A percentile compares a stretch with the other conserved stretches of the same genome.
Evolutionary conservation across 2,329 filamentous ascomycete genomes (phyloP).

Genomic region (Alternaria triticina): DNA sequence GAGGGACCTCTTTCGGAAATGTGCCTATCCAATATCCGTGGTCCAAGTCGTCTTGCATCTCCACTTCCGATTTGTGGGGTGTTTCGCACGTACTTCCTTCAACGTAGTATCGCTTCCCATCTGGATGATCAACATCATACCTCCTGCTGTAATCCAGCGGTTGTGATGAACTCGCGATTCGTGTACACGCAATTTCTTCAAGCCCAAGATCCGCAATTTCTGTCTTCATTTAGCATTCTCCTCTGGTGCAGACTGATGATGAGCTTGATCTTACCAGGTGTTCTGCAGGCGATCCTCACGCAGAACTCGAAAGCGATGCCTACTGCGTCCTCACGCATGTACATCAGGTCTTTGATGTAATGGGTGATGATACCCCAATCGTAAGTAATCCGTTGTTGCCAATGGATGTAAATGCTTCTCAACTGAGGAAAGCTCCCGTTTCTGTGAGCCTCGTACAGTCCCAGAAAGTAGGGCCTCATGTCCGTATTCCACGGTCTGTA

Average conservation of each 20-base stretch:
- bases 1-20: no score
- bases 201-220: no score
- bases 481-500: neutral
- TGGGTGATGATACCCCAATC: neutral
- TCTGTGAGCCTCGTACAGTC: neutral
- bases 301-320: neutral
- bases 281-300: no score
- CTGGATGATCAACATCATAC: neutral
- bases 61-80: fast-evolving
- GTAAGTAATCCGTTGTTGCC: neutral
- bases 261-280: no score
- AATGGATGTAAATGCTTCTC: neutral
- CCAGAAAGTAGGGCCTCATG: neutral
- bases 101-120: neutral
- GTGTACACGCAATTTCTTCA: no score
- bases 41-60: neutral
- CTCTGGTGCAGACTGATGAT: no score
- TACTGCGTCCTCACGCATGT: neutral
- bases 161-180: no score
- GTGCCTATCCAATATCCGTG: neutral
- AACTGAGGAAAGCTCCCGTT: neutral
- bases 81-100: neutral
- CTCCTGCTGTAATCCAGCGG: no score
- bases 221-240: no score
- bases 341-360: neutral